These are phyloP conservation scores for Ailanthus altissimus DNA, from an alignment of 345 rosid species.

Conservation along the genomic window DNA sequence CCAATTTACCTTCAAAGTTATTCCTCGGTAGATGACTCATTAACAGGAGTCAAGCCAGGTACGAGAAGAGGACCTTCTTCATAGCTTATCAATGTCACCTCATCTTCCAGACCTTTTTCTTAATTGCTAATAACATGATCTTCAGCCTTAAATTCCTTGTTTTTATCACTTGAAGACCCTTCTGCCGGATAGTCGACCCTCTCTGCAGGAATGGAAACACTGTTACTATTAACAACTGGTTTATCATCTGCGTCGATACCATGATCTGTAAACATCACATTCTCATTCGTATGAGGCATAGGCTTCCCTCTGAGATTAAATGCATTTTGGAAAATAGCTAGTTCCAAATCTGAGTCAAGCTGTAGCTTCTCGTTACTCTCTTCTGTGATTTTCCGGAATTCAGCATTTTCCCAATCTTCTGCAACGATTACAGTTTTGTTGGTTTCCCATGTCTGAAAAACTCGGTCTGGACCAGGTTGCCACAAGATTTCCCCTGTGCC, in stretches of 20 bases:
- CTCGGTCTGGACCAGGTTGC: slow-evolving; percentile 34
- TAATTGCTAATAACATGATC: not conserved
- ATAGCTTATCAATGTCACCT: not conserved
- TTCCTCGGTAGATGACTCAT: too few relatives aligned
- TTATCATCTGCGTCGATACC: not conserved
- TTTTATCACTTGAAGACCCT: not conserved
- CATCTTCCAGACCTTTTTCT: not conserved
- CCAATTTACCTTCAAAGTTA: not conserved
- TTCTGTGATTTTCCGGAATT: slow-evolving; percentile 26
- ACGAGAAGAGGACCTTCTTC: not conserved
- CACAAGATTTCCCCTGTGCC: not conserved
- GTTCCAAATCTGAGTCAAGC: not conserved
- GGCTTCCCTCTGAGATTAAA: not conserved
- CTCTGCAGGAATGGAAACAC: not conserved
- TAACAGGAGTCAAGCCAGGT: not conserved
- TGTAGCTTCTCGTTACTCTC: not conserved
- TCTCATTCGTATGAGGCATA: not conserved
- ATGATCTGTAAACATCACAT: not conserved
- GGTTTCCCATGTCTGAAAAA: slow-evolving; percentile 37
- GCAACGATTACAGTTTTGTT: slow-evolving; percentile 17
- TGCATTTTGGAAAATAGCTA: not conserved
- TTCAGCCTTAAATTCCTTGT: not conserved
- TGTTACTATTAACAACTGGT: not conserved
- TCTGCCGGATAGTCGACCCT: not conserved
- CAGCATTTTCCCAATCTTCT: slow-evolving; percentile 41